Conservation (phyloP, 345 rosid genomes). For the Ceriops zippeliana region DNA sequence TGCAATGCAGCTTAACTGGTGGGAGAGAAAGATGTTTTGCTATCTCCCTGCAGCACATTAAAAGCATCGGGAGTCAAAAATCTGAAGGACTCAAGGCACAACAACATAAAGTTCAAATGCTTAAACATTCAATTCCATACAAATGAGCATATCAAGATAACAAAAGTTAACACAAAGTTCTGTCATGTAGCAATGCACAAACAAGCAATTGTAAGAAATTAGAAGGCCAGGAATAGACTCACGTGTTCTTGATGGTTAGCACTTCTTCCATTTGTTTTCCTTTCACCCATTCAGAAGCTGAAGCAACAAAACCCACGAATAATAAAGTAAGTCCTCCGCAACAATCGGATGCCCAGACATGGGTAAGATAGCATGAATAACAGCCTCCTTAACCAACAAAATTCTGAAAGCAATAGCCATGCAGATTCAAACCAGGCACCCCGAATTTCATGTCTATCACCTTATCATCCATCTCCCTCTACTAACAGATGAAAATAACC, state of each 20-base stretch:
- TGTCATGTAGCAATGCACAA: too few relatives aligned
- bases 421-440: too few relatives aligned
- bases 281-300: conserved; percentile 99
- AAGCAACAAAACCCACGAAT: conserved; percentile 12
- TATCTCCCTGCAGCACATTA: conserved; percentile 51
- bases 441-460: too few relatives aligned
- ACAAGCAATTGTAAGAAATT: not conserved
- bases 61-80: not conserved
- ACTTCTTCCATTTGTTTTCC: conserved; percentile 94
- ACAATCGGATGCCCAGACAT: not conserved
- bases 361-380: too few relatives aligned
- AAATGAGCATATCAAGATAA: too few relatives aligned
- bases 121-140: too few relatives aligned
- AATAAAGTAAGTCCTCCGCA: not conserved
- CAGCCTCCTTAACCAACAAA: too few relatives aligned
- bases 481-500: too few relatives aligned
- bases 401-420: not conserved
- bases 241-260: conserved; percentile 88
- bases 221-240: conserved; percentile 20
- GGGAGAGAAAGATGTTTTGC: conserved; percentile 98
- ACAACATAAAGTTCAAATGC: too few relatives aligned
- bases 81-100: too few relatives aligned
- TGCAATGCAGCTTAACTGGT: conserved; percentile 98
- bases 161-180: too few relatives aligned
- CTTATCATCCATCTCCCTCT: too few relatives aligned